Base-by-base conservation (phyloP, 345 rosid genomes). In the Salix viminalis region DNA sequence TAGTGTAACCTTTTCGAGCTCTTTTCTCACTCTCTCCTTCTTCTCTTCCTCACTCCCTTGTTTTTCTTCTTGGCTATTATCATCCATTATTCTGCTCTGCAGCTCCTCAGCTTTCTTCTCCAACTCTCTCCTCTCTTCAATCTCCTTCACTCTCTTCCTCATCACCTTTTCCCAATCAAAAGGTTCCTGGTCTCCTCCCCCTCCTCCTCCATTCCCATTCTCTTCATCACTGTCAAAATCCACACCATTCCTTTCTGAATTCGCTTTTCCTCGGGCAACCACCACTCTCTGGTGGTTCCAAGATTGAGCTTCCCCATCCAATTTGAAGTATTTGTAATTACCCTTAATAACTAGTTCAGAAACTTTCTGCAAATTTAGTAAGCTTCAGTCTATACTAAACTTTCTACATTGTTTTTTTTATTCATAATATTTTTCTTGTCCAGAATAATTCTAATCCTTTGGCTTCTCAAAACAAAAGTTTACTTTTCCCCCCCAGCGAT, bases 101-200 rank as follows among this genome's bases (percentile, higher is more conserved):
- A 92, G 80, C 86, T 95, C 95, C 87, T 90, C 99, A 3, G 97
- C 99, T 81, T 89, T 90, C 86, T 79, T 88, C 89, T 89, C 97
- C 62, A 95, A 84, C 83, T 93, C 97, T 76, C 79, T 86, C 97
- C 87, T 90, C 80, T 90, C 97, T 74, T 95, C 94, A 39, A 88
- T 77, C 81, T 93, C 97, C 85, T 90, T 90, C 58, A 82, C 80
- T 80, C 94, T 87, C 79, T 75, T 89, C 82, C 88, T 90, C 93
- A 90, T 90, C 83, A 89, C 96, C 87, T 83, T 86, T 90, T 90
- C 94, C 86, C 90, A 89, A 83, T 88, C 88, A 61, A 79, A 78
- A 72, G 65, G 48, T 79, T 77, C 79, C 67, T 83, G 87, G 30
- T 86, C 90, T 10, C 84, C 92, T 7, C 83, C 93, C 0, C 67